These are phyloP conservation scores for Colletotrichum shisoi DNA, from an alignment of 2,329 filamentous ascomycete species.

Conservation along the genomic window DNA sequence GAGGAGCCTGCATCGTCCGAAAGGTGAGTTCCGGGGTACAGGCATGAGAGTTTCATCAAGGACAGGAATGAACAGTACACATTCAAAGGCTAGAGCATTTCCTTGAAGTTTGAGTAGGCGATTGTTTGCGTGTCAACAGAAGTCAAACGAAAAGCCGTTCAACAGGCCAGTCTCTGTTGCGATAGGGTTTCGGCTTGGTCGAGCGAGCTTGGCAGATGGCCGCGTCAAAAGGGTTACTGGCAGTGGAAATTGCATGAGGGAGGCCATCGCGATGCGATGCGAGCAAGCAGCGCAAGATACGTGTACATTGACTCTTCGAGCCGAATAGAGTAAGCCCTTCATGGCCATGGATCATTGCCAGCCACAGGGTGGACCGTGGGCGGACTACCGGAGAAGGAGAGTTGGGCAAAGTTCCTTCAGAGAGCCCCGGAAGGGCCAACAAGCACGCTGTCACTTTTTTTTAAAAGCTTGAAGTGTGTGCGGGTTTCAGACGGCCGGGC, in stretches of 20 bases:
- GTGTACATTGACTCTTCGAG: slow-evolving; percentile 13
- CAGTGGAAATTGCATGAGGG: not conserved
- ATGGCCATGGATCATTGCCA: not conserved
- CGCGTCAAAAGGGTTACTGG: not conserved
- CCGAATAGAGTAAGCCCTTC: slow-evolving; percentile 5
- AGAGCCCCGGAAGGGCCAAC: not conserved
- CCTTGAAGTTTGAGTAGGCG: not conserved
- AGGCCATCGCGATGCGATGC: slow-evolving; percentile 11
- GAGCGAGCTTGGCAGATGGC: not conserved
- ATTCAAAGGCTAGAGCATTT: slow-evolving; percentile 9
- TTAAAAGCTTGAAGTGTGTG: slow-evolving; percentile 7
- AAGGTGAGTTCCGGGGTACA: not conserved
- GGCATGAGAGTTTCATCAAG: not conserved
- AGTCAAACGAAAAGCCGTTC: not conserved
- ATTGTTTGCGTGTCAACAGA: slow-evolving; percentile 11
- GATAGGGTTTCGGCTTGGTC: not conserved
- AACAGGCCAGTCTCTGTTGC: not conserved
- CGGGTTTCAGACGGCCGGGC: slow-evolving; percentile 32
- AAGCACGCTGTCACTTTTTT: slow-evolving; percentile 7
- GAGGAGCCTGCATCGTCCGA: not conserved
- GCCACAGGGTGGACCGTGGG: not conserved
- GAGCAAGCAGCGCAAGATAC: not conserved
- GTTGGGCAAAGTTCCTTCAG: not conserved
- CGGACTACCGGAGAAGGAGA: not conserved
- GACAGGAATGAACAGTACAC: not conserved